Evolutionary conservation across 441 rosid genomes (phyloP), one percentile per base, ranked within the genome.

Genomic region (Isatis lusitanica): DNA sequence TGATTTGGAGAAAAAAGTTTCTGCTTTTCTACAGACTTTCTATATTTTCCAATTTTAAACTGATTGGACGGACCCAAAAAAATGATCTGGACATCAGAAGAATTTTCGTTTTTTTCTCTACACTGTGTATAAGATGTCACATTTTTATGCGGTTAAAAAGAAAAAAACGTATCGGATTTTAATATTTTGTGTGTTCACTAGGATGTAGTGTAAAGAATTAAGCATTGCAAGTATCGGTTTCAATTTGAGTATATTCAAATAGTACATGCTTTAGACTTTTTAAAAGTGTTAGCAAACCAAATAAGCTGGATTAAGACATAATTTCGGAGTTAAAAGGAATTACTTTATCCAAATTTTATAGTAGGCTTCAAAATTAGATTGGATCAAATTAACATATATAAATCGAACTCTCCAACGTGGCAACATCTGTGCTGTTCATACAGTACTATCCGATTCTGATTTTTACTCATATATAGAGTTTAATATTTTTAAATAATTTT

Each of bases 1-100:
- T 56, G 7, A 38, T 74, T 57, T 66, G 15, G 46, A 68, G 55
- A 42, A 51, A 26, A 40, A 68, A 31, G 56, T 16, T 3, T 67
- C 31, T 68, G 57, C 39, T 52, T 67, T 68, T 40, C 7, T 18
- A 28, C 44, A 17, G 15, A 33, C 0, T 66, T 57, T 74, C 21
- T 33, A 21, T 24, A 21, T 40, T 10, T 10, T 9, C 1, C 7
- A 7, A 7, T 53, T 53, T 31, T 40, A 7, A 53, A 31, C 44
- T 42, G 13, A 18, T 13, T 55, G 60, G 39, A 55, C 6, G 8
- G 13, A 30, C 3, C n/a, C n/a, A n/a, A n/a, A 9, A 55, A 13
- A 55, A 31, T 28, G 16, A n/a, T 30, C n/a, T 55, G 60, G 12
- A 53, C 38, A 55, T 30, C 12, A 15, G 21, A 55, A 7, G 60